phyloP scores from a whole-genome alignment of 176 grass and related monocot genomes.

The Alloteropsis semialata region DNA sequence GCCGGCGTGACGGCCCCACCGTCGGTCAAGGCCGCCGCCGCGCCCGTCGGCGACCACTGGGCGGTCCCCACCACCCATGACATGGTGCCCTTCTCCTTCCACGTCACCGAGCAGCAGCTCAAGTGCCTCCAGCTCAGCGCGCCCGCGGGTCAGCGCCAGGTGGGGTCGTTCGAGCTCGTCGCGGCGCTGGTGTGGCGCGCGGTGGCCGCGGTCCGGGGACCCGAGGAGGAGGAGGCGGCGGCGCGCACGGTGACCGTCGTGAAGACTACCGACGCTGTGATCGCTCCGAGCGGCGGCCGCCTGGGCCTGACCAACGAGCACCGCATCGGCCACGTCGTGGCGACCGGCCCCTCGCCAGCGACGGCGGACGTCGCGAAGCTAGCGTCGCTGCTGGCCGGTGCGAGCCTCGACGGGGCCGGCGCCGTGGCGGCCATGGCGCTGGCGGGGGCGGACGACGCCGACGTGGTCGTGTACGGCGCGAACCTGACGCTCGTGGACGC shows the following conservation, averaged over 20 bases:
- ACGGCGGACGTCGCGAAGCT: slow-evolving; percentile 31
- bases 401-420: slow-evolving; percentile 15
- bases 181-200: slow-evolving; percentile 45
- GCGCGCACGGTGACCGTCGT: slow-evolving; percentile 46
- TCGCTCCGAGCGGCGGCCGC: not conserved
- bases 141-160: not conserved
- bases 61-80: slow-evolving; percentile 1
- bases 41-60: slow-evolving; percentile 45
- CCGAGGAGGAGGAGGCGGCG: not conserved
- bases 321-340: slow-evolving; percentile 27
- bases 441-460: slow-evolving; percentile 3
- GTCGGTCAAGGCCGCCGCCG: slow-evolving; percentile 39
- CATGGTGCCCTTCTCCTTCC: slow-evolving; percentile 51
- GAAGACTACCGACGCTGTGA: not conserved
- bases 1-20: not conserved
- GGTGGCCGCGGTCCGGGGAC: slow-evolving; percentile 38
- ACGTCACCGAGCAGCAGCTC: slow-evolving; percentile 45
- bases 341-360: slow-evolving; percentile 3
- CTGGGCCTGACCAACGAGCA: slow-evolving; percentile 27
- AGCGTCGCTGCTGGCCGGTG: slow-evolving; percentile 33
- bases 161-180: slow-evolving; percentile 51
- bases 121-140: slow-evolving; percentile 1
- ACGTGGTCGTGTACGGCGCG: slow-evolving; percentile 53
- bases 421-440: slow-evolving; percentile 10
- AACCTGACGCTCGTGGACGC: slow-evolving; percentile 66